Evolutionary conservation across 129 eudicot genomes (phyloP).

Genomic region (Escallonia herrerae): DNA sequence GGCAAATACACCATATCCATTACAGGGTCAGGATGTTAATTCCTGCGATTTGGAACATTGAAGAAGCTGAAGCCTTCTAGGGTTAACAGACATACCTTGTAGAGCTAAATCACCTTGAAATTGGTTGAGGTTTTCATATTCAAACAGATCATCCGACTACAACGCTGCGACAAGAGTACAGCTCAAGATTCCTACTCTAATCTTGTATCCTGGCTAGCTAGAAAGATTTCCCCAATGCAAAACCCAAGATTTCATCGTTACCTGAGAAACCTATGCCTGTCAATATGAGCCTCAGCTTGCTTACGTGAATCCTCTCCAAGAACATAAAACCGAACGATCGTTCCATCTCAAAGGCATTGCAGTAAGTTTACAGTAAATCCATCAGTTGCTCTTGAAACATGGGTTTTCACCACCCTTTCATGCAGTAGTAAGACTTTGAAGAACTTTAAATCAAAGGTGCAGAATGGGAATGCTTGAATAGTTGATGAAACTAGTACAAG

Average conservation of each 20-base stretch:
- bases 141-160: not conserved
- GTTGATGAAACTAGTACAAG: not conserved
- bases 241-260: constrained; percentile 24
- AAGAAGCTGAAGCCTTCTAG: not conserved
- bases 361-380: not conserved
- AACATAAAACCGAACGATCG: constrained; percentile 24
- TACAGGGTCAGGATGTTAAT: constrained; percentile 15
- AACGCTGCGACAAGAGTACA: constrained; percentile 28
- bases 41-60: constrained; percentile 9
- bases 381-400: not conserved
- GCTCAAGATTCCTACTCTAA: constrained; percentile 40
- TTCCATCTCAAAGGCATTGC: constrained; percentile 21
- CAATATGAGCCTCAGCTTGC: constrained; percentile 35
- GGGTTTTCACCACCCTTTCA: not conserved
- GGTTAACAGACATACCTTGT: not conserved
- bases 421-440: not conserved
- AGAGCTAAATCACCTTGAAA: no score
- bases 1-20: no score
- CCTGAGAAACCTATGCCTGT: constrained; percentile 48
- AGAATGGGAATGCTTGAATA: constrained; percentile 13
- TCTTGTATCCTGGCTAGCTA: constrained; percentile 35
- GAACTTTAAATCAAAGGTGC: not conserved
- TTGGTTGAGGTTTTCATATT: no score
- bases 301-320: constrained; percentile 27
- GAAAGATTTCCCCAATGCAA: constrained; percentile 49